A percentile compares a stretch with the other conserved stretches of the same genome.
These are phyloP conservation scores for Tricholoma terreum DNA, from an alignment of 768 basidiomycete species.

Conservation along the genomic window DNA sequence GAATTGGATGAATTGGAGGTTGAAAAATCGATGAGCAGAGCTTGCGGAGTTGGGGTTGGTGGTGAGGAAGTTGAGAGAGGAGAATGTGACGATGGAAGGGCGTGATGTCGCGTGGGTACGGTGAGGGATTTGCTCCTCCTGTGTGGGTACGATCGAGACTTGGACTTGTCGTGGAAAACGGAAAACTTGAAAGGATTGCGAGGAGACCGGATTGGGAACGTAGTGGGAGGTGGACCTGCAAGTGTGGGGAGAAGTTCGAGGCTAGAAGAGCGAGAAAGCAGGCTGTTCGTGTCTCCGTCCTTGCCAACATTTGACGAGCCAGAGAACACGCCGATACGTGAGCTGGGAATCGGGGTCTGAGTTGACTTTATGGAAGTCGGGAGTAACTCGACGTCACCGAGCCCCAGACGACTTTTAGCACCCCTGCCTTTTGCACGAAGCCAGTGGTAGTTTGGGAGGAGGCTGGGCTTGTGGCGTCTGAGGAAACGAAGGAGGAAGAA, in stretches of 20 bases:
- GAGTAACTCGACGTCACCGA: constrained; percentile 17
- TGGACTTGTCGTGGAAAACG: constrained; percentile 10
- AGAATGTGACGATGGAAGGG: background rate
- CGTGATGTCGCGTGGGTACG: constrained; percentile 2
- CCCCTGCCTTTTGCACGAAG: constrained; percentile 20
- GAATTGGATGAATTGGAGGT: constrained; percentile 14
- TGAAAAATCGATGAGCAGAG: constrained; percentile 19
- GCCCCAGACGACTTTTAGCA: constrained; percentile 14
- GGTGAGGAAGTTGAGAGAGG: constrained; percentile 5
- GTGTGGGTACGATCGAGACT: constrained; percentile 5
- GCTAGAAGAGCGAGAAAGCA: constrained; percentile 20
- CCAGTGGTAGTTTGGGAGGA: constrained; percentile 14
- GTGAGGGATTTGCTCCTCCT: constrained; percentile 20
- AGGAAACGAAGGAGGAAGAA: constrained; percentile 14
- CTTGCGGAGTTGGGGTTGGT: constrained; percentile 15
- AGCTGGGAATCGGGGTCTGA: constrained; percentile 10
- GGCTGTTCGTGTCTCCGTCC: constrained; percentile 1
- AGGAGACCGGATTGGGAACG: constrained; percentile 10
- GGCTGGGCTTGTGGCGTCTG: constrained; percentile 6
- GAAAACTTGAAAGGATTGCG: constrained; percentile 13
- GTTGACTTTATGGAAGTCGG: constrained; percentile 18
- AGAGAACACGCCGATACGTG: constrained; percentile 14
- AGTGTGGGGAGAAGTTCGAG: constrained; percentile 14
- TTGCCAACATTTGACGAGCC: constrained; percentile 17
- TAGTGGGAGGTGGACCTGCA: constrained; percentile 3